phyloP scores from a whole-genome alignment of 2,329 filamentous ascomycete genomes.

The Cytospora mali region DNA sequence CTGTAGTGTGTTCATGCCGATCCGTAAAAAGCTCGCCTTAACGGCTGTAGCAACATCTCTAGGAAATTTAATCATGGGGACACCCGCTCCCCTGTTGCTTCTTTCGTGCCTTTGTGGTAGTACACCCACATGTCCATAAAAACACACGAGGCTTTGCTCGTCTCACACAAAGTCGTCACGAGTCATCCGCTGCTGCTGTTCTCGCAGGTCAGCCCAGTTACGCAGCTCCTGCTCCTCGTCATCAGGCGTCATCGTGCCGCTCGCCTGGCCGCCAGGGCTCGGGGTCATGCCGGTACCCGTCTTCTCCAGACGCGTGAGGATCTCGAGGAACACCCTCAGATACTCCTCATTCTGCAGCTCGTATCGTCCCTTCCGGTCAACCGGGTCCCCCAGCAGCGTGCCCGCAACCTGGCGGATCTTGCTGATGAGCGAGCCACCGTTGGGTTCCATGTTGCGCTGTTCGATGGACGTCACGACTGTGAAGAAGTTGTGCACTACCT shows the following conservation, averaged over 20 bases:
- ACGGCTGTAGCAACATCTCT: too few relatives aligned
- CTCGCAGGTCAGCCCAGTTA: constrained; percentile 77
- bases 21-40: too few relatives aligned
- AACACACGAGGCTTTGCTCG: neutral
- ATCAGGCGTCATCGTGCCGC: constrained; percentile 50
- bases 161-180: neutral
- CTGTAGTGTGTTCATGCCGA: too few relatives aligned
- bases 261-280: constrained; percentile 31
- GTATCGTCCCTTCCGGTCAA: constrained; percentile 54
- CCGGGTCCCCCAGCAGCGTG: constrained; percentile 68
- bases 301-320: constrained; percentile 74
- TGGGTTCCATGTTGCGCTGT: constrained; percentile 82
- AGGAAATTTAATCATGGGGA: too few relatives aligned
- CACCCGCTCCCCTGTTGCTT: neutral
- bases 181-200: constrained; percentile 66
- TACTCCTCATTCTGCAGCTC: constrained; percentile 68
- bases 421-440: constrained; percentile 66
- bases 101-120: neutral
- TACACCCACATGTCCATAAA: neutral
- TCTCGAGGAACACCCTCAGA: constrained; percentile 71
- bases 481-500: constrained; percentile 80
- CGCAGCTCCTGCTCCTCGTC: constrained; percentile 77
- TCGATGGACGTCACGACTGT: constrained; percentile 75
- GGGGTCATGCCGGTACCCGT: constrained; percentile 44
- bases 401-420: constrained; percentile 86